Conservation (phyloP, 345 rosid species). For the Lepidium aucheri region DNA sequence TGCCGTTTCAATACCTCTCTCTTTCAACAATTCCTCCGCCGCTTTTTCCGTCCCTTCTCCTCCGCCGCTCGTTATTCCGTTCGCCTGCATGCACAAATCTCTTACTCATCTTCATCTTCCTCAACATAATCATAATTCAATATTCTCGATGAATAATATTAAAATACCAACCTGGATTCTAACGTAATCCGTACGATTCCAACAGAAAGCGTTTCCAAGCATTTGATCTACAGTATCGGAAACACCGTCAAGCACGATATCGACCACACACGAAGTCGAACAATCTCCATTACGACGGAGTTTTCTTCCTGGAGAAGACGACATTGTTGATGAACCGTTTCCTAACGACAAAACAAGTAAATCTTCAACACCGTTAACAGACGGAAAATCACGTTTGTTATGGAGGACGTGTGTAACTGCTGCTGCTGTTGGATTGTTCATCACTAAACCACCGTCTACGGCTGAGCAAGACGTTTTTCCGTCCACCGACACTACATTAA, state of each 20-base stretch:
- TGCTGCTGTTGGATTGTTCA: conserved; percentile 96
- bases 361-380: conserved; percentile 79
- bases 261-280: conserved; percentile 62
- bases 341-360: conserved; percentile 78
- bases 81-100: conserved; percentile 40
- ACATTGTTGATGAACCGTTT: conserved; percentile 44
- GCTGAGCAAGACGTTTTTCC: conserved; percentile 75
- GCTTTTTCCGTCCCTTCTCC: conserved; percentile 22
- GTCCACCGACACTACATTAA: conserved; percentile 56
- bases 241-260: conserved; percentile 77
- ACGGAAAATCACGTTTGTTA: conserved; percentile 90
- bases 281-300: conserved; percentile 49
- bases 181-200: conserved; percentile 90
- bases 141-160: too few species aligned
- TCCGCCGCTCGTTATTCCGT: conserved; percentile 41
- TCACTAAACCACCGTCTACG: conserved; percentile 87
- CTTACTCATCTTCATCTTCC: too few species aligned
- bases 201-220: conserved; percentile 91
- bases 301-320: conserved; percentile 23
- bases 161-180: conserved; percentile 48
- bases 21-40: conserved; percentile 55
- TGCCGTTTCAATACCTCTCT: conserved; percentile 75
- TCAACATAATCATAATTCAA: too few species aligned
- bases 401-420: conserved; percentile 95
- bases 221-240: conserved; percentile 94